A percentile compares a stretch with the other conserved stretches of the same genome.
Conservation (phyloP, 495 filamentous ascomycete species). For the Copromyces sp. region DNA sequence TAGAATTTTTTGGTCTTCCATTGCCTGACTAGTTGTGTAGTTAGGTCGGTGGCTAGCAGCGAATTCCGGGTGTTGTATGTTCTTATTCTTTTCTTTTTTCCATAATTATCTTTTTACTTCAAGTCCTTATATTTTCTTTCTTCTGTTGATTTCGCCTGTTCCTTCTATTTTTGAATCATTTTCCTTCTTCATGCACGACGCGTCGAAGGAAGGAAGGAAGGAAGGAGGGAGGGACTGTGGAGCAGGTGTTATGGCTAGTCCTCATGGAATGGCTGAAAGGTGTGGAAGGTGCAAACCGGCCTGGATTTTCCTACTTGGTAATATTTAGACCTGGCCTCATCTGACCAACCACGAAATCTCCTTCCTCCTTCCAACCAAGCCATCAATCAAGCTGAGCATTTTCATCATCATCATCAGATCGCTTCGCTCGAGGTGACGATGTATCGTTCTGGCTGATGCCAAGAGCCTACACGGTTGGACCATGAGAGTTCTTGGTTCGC, state of each 20-base stretch:
- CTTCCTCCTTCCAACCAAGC: neutral
- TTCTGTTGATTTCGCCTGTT: too few species aligned
- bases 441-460: neutral
- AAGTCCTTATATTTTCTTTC: too few species aligned
- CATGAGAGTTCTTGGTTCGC: neutral
- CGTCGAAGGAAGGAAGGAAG: neutral
- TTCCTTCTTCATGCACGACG: too few species aligned
- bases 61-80: too few species aligned
- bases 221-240: neutral
- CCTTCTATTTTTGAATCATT: too few species aligned
- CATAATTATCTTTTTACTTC: too few species aligned
- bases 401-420: neutral
- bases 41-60: too few species aligned
- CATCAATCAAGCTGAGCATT: neutral
- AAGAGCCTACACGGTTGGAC: neutral
- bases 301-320: neutral
- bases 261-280: neutral
- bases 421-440: neutral
- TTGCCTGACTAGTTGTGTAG: too few species aligned
- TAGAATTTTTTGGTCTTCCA: too few species aligned
- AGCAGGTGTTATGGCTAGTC: neutral
- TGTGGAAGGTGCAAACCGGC: neutral
- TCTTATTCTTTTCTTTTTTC: too few species aligned
- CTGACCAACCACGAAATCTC: neutral
- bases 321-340: neutral